Evolutionary conservation across 768 basidiomycete genomes (phyloP).

Genomic region (Rhodotorula paludigena): DNA sequence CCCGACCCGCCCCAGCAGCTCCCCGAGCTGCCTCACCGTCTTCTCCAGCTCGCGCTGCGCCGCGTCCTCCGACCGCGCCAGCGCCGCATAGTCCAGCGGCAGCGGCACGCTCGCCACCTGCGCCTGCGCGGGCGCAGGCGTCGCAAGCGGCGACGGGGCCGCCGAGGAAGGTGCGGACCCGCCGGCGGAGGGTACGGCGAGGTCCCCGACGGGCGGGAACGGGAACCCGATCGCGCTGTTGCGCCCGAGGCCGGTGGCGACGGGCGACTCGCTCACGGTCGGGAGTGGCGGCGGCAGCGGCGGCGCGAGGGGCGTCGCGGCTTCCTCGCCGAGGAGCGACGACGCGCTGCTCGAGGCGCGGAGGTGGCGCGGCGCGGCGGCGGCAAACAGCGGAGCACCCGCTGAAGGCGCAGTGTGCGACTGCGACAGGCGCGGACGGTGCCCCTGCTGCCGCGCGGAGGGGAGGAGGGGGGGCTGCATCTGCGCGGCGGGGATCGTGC

Average conservation of each 20-base stretch:
- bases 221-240: constrained; percentile 19
- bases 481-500: neutral
- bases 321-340: neutral
- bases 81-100: constrained; percentile 64
- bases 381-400: neutral
- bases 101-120: constrained; percentile 50
- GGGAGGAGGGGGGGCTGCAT: no score
- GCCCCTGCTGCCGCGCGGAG: neutral
- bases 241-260: neutral
- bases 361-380: neutral
- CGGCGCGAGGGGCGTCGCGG: constrained; percentile 1
- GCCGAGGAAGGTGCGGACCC: neutral
- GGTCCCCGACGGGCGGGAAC: constrained; percentile 23
- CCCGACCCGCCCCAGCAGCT: constrained; percentile 72
- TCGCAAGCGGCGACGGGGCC: neutral
- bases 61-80: constrained; percentile 54
- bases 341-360: neutral
- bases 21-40: constrained; percentile 67
- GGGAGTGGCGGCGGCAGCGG: neutral
- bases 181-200: neutral
- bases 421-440: constrained; percentile 12
- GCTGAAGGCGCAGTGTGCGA: constrained; percentile 1
- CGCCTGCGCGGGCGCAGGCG: constrained; percentile 1
- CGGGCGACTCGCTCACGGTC: neutral
- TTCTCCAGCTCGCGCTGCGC: constrained; percentile 66